These are phyloP conservation scores for Cystobasidium slooffiae DNA, from an alignment of 1,284 basidiomycete genomes.

Conservation along the genomic window DNA sequence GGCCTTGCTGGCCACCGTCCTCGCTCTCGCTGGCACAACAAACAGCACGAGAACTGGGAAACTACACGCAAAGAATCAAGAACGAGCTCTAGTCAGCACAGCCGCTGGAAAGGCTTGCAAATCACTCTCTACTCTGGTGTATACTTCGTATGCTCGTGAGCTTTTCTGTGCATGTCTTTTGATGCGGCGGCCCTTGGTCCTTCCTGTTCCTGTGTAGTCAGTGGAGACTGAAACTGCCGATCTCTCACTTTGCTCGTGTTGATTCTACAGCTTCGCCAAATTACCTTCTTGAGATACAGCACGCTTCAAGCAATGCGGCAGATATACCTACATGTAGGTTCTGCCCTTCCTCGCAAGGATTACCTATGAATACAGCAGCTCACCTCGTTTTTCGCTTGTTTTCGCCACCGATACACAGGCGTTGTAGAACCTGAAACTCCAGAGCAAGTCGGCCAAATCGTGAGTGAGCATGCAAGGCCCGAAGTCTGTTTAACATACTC, in stretches of 20 bases:
- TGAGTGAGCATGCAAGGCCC: slow-evolving; percentile 21
- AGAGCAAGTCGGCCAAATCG: slow-evolving; percentile 35
- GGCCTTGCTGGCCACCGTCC: too few relatives aligned
- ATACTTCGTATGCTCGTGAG: too few relatives aligned
- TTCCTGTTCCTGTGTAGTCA: too few relatives aligned
- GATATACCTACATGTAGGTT: neutral
- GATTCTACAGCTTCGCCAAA: neutral
- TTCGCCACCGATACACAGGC: slow-evolving; percentile 17
- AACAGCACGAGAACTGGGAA: too few relatives aligned
- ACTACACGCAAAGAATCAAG: too few relatives aligned
- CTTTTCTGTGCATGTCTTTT: too few relatives aligned
- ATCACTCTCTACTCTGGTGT: too few relatives aligned
- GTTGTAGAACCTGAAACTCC: slow-evolving; percentile 38
- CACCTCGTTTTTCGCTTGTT: neutral
- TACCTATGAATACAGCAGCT: neutral
- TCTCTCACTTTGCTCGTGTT: neutral
- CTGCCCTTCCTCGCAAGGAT: neutral
- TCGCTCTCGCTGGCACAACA: too few relatives aligned
- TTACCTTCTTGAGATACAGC: neutral
- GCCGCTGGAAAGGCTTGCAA: too few relatives aligned
- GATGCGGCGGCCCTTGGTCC: too few relatives aligned
- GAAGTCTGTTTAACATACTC: neutral
- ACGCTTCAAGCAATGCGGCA: neutral
- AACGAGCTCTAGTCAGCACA: too few relatives aligned
- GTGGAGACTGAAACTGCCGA: too few relatives aligned